A percentile compares a stretch with the other conserved stretches of the same genome.
These are phyloP conservation scores for Avena sativa DNA, from an alignment of 176 grass and related monocot genomes.

Conservation along the genomic window DNA sequence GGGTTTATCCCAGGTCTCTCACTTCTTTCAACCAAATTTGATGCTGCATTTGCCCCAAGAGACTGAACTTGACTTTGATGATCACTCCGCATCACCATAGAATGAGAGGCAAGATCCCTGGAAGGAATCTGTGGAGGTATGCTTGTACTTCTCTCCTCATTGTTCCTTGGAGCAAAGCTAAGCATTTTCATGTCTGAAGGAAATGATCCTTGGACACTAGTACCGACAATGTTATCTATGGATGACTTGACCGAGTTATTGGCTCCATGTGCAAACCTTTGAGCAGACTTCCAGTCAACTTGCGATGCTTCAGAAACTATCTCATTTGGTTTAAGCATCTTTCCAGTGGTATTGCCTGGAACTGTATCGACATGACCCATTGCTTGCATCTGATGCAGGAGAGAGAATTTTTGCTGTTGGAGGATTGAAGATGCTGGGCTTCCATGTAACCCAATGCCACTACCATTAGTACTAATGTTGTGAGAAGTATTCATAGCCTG, in stretches of 20 bases:
- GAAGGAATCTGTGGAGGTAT: conserved; percentile 53
- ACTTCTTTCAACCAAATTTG: conserved; percentile 57
- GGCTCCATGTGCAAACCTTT: conserved; percentile 66
- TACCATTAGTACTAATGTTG: conserved; percentile 37
- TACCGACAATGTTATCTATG: conserved; percentile 54
- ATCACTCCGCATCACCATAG: conserved; percentile 50
- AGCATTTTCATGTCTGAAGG: conserved; percentile 78
- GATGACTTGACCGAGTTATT: conserved; percentile 48
- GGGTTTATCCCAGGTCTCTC: conserved; percentile 72
- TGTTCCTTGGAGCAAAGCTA: conserved; percentile 74
- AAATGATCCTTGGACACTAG: conserved; percentile 52
- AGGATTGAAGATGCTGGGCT: conserved; percentile 59
- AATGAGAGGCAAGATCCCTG: conserved; percentile 49
- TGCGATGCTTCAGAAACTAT: conserved; percentile 60
- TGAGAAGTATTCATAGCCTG: conserved; percentile 55
- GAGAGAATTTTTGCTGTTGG: conserved; percentile 75
- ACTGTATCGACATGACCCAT: conserved; percentile 66
- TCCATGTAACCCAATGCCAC: conserved; percentile 67
- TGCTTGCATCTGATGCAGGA: conserved; percentile 83
- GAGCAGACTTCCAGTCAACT: conserved; percentile 66
- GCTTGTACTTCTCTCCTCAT: conserved; percentile 56
- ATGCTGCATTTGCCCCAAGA: conserved; percentile 45
- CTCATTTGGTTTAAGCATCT: conserved; percentile 62
- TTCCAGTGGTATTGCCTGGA: conserved; percentile 65
- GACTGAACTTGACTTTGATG: conserved; percentile 55